Evolutionary conservation across 75 land plant species (phyloP), one percentile per base, ranked within the genome.

Genomic region (Chamaecyparis obtusa): DNA sequence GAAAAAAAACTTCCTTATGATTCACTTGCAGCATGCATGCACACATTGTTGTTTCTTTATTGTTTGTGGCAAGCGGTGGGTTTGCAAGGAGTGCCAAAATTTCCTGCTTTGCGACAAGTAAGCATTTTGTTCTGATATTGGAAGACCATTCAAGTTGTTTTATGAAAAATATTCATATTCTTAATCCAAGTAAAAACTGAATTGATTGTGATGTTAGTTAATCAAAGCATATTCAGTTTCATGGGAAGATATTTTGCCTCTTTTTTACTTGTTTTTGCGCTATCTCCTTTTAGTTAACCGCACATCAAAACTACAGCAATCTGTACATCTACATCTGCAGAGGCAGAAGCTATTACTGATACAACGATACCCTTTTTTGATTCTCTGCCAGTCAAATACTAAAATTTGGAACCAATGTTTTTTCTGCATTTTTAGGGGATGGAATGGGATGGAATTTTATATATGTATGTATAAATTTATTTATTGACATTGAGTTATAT

Each of bases 1-100:
- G 91, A 98, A 98, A 80, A 98, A 98, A 80, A 98, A 98, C 88
- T 98, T 98, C 88, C 96, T 98, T 30, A 96, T 98, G 97, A 97
- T 98, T 83, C 98, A 98, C 84, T 72, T 98, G 87, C 95, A 96
- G 87, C 93, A 95, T 90, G 89, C 95, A 16, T 98, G 99, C 91
- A 88, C 91, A 35, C 98, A 96, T 85, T 98, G 99, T 85, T 94
- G 96, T 88, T 43, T 81, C 36, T 92, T 96, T 67, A 94, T 98
- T 91, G 91, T 95, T 24, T 90, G 92, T 74, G 99, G 99, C 36
- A 90, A 67, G n/a, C 98, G 98, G 16, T 96, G 98, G 98, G 92
- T 91, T 82, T 98, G 99, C 92, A 88, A 88, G 37, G 93, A 89
- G 57, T 98, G 99, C 92, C 91, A 93, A 81, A 94, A 90, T 75